Base-by-base conservation (phyloP, 169 alveolate species). In the Eimeria brunetti region DNA sequence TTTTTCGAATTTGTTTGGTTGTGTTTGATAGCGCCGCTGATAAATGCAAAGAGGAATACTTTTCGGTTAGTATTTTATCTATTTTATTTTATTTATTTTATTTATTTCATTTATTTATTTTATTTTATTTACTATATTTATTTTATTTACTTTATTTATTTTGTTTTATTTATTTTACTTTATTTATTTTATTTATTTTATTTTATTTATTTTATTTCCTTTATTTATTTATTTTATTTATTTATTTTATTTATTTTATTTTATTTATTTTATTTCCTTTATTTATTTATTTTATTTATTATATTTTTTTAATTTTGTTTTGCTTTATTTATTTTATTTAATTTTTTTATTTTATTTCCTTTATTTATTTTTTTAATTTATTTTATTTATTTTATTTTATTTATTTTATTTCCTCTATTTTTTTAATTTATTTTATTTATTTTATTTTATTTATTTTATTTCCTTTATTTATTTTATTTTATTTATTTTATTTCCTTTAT, bases 11-110 rank as follows among this genome's bases (percentile, higher is more conserved):
- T n/a, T n/a, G n/a, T n/a, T n/a, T n/a, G n/a, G n/a, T n/a, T n/a
- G n/a, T n/a, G n/a, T n/a, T n/a, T n/a, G 41, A 67, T 60, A 41
- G 71, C 91, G 53, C 60, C 80, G 41, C 76, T n/a, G 80, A 30
- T 27, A 41, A 85, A 18, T 51, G 89, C 46, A 71, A 24, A 12
- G 14, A 36, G 14, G 78, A 36, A n/a, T 24, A 67, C 18, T 36
- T 67, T 11, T 12, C n/a, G 18, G 78, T n/a, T 67, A 30, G n/a
- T 24, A 20, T n/a, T n/a, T 1, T 16, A 56, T 12, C 9, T 56
- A 56, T 12, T 12, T 56, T 12, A 58, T 18, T 58, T 1, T 18
- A 58, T 58, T 58, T 18, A 58, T 58, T 58, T 18, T 58, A 58
- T 18, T 58, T n/a, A n/a, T n/a, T n/a, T n/a, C n/a, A n/a, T n/a